phyloP scores from a whole-genome alignment of 192 early-diverging fungal species.

The Umbelopsis vinacea region DNA sequence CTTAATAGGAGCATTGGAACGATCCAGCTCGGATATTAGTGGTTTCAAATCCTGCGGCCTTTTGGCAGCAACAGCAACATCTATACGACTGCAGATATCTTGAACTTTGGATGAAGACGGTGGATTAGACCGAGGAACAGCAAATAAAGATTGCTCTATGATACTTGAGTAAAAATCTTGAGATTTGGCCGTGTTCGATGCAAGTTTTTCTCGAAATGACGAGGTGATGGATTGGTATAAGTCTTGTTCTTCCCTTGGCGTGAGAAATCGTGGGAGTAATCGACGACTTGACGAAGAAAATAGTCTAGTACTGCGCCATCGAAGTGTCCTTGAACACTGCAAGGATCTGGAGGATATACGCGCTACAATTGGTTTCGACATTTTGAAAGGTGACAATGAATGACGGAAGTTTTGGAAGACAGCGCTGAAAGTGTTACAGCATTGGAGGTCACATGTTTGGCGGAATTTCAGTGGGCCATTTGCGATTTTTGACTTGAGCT shows the following conservation, averaged over 20 bases:
- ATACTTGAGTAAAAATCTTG: conserved; percentile 32
- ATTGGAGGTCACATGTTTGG: neutral
- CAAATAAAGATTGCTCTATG: conserved; percentile 35
- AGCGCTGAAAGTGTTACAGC: too few species aligned
- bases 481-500: neutral
- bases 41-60: conserved; percentile 8
- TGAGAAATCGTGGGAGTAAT: conserved; percentile 36
- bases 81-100: conserved; percentile 26
- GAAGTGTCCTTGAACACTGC: neutral
- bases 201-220: conserved; percentile 37
- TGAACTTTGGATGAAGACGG: conserved; percentile 24
- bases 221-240: conserved; percentile 35
- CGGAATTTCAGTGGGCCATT: neutral
- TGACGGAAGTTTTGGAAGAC: neutral
- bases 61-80: conserved; percentile 23
- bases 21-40: conserved; percentile 23
- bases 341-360: conserved; percentile 6
- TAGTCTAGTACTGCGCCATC: neutral
- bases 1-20: neutral
- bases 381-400: neutral
- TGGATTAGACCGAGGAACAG: neutral
- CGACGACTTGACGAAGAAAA: conserved; percentile 18
- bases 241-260: conserved; percentile 38
- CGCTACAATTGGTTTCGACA: neutral
- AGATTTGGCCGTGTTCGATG: conserved; percentile 23